phyloP scores from a whole-genome alignment of 192 early-diverging fungal genomes.

The Umbelopsis ramanniana region DNA sequence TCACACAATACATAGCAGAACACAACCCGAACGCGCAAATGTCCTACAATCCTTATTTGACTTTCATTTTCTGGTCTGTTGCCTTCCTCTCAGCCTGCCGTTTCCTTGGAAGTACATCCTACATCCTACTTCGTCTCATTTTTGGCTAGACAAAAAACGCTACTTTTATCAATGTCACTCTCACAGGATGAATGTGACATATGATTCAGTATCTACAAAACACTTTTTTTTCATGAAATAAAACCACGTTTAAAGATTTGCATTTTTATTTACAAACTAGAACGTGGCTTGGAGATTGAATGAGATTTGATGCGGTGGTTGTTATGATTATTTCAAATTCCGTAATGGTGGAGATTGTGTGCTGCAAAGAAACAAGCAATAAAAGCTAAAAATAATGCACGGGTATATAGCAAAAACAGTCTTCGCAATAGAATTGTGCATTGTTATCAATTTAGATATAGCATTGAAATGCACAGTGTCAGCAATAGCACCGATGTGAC shows the following conservation, averaged over 20 bases:
- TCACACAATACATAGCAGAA: conserved; percentile 29
- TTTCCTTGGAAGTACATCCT: conserved; percentile 75
- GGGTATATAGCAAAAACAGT: background rate
- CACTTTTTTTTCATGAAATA: background rate
- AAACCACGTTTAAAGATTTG: conserved; percentile 12
- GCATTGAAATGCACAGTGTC: background rate
- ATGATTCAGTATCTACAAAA: background rate
- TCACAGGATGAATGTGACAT: conserved; percentile 5
- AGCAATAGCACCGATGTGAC: background rate
- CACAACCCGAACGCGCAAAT: conserved; percentile 30
- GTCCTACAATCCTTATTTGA: conserved; percentile 67
- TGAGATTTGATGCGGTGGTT: background rate
- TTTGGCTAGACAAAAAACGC: conserved; percentile 55
- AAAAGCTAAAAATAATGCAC: background rate
- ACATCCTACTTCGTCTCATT: conserved; percentile 66
- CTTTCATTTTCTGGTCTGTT: conserved; percentile 91
- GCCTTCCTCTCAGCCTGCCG: conserved; percentile 72
- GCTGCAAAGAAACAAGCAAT: background rate
- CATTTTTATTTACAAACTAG: background rate
- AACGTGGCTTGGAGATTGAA: no score
- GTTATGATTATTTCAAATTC: background rate
- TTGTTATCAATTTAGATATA: background rate
- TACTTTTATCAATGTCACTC: background rate
- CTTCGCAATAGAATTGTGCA: background rate
- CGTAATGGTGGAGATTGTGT: background rate